Evolutionary conservation across 164 flowering plant species (phyloP).

Genomic region (Chimonanthus salicifolius): DNA sequence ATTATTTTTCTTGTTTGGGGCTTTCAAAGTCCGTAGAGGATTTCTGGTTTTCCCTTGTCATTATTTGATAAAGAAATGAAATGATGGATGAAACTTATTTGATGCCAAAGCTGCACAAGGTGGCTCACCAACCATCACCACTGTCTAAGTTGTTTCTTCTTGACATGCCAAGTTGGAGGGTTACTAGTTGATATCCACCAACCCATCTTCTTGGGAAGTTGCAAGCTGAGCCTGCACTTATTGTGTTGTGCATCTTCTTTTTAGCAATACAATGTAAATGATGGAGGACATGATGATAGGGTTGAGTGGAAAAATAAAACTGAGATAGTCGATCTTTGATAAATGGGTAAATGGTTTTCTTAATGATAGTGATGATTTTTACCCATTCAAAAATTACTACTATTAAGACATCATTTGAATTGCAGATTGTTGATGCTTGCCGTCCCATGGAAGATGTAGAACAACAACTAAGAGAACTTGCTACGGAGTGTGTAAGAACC

Average conservation of each 20-base stretch:
- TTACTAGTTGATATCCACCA: neutral
- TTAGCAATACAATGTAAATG: too few species aligned
- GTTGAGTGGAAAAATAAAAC: too few species aligned
- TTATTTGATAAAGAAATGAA: neutral
- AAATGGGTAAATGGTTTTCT: too few species aligned
- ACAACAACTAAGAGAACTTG: constrained; percentile 48
- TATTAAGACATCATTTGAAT: constrained; percentile 1
- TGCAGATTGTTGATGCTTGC: constrained; percentile 69
- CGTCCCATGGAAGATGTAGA: constrained; percentile 62
- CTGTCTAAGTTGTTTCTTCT: neutral
- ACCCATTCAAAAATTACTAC: neutral
- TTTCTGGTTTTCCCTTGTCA: neutral
- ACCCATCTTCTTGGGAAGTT: neutral
- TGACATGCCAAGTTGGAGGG: neutral
- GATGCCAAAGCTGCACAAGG: neutral
- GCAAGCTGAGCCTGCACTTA: neutral
- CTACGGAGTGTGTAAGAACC: constrained; percentile 34
- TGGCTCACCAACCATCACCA: neutral
- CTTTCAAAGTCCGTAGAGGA: neutral
- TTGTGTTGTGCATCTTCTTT: neutral
- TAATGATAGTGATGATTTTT: neutral
- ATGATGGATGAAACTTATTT: neutral
- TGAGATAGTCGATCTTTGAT: too few species aligned
- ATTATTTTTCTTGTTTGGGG: neutral
- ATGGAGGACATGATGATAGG: too few species aligned